phyloP scores from a whole-genome alignment of 768 basidiomycete species.

The Naganishia vaughanmartiniae region DNA sequence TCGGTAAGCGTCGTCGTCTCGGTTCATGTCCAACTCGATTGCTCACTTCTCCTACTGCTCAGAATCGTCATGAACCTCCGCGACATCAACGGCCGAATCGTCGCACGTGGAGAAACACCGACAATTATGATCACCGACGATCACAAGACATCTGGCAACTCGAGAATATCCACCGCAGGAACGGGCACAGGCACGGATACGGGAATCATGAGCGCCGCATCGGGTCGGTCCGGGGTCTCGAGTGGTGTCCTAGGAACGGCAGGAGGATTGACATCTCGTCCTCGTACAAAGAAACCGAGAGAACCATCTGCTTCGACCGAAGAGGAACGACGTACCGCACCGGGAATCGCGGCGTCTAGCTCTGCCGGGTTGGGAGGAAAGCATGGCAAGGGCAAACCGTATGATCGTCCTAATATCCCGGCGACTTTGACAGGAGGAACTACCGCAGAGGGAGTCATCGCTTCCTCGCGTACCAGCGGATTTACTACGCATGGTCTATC shows the following conservation, averaged over 20 bases:
- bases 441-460: not conserved
- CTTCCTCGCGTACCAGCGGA: conserved; percentile 10
- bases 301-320: conserved; percentile 33
- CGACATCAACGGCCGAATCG: conserved; percentile 71
- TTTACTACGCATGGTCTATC: conserved; percentile 27
- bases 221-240: not conserved
- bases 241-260: not conserved
- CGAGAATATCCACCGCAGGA: conserved; percentile 34
- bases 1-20: conserved; percentile 48
- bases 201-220: conserved; percentile 13
- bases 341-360: not conserved
- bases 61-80: conserved; percentile 82
- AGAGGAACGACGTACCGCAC: conserved; percentile 17
- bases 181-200: conserved; percentile 40
- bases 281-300: conserved; percentile 24
- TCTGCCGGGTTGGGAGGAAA: not conserved
- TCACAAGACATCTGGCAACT: conserved; percentile 69
- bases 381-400: conserved; percentile 28
- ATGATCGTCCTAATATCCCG: conserved; percentile 23
- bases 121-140: conserved; percentile 99
- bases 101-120: conserved; percentile 75
- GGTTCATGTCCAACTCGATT: not conserved
- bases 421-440: conserved; percentile 1
- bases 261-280: not conserved
- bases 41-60: not conserved